Base-by-base conservation (phyloP, 2,329 filamentous ascomycete species). In the Trichophyton rubrum region DNA sequence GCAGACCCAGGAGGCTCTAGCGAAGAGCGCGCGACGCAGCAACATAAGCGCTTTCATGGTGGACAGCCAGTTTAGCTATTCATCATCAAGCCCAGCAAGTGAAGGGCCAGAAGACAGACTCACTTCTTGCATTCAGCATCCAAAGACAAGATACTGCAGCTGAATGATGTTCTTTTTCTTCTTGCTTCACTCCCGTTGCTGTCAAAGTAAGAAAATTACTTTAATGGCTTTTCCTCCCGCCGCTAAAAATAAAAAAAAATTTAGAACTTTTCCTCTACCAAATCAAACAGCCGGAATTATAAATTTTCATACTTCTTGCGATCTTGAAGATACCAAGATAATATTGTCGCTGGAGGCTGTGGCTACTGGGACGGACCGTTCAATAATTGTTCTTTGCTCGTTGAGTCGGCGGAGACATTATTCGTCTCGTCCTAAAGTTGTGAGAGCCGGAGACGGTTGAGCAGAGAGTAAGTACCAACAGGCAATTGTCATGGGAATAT, bases 1-100 rank as follows among this genome's bases (percentile, higher is more conserved):
- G 62, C 73, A 75, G 35, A 69, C 67, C 73, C 72, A 75, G 43
- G 68, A 67, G n/a, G 67, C 67, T 61, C 67, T 70, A 64, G 33
- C 33, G 35, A 56, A 1, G 35, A 22, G 27, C 9, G 53, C 17
- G 35, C 53, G 53, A 43, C 6, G n/a, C 11, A n/a, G 22, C n/a
- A 43, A 15, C 33, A 38, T 11, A 38, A 38, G 33, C 40, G 35
- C 55, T 22, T 41, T 57, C 55, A 57, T 57, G 22, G 15, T 43
- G 35, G 27, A 11, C 27, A 7, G 11, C 3, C n/a, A 43, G n/a
- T 3, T 4, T 38, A 30, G 51, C 30, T 55, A 40, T 35, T 56
- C 53, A 40, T 56, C 11, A 20, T 51, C 7, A 13, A 27, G 20
- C 15, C 20, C 43, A 22, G 15, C 15, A 47, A 47, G n/a, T 22